phyloP scores from a whole-genome alignment of 345 rosid species.

The Carallia brachiata region DNA sequence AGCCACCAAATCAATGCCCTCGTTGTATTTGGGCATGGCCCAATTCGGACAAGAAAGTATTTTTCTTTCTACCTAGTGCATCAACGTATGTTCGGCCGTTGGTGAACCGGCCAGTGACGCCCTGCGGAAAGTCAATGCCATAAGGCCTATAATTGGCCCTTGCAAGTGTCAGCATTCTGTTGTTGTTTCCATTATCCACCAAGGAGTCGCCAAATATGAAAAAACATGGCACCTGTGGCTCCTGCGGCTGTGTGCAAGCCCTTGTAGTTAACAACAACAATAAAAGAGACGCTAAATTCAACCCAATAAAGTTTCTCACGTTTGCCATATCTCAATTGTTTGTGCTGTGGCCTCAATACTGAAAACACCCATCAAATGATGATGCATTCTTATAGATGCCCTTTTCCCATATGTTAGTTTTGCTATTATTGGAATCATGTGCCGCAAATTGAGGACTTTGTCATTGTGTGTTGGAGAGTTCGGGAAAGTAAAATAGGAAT shows the following conservation, averaged over 20 bases:
- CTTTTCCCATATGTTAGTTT: background rate
- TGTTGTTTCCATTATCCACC: slow-evolving; percentile 32
- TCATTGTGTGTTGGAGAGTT: background rate
- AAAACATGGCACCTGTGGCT: slow-evolving; percentile 25
- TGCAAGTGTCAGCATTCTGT: slow-evolving; percentile 25
- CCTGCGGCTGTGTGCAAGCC: slow-evolving; percentile 24
- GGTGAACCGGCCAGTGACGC: slow-evolving; percentile 28
- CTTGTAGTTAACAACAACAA: slow-evolving; percentile 18
- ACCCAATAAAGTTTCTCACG: slow-evolving; percentile 5
- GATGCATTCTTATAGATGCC: slow-evolving; percentile 14
- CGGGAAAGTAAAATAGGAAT: background rate
- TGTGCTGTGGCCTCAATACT: background rate
- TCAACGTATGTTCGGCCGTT: slow-evolving; percentile 34
- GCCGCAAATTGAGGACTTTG: background rate
- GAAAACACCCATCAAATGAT: background rate
- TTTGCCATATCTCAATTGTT: background rate
- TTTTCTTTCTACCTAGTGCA: slow-evolving; percentile 16
- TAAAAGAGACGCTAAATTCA: slow-evolving; percentile 21
- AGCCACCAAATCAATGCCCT: too few species aligned
- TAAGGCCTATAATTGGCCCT: slow-evolving; percentile 35
- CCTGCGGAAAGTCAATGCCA: slow-evolving; percentile 27
- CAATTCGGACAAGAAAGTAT: too few species aligned
- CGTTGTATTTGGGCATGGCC: too few species aligned
- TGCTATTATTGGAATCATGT: slow-evolving; percentile 26
- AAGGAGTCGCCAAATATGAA: slow-evolving; percentile 31